Conservation (phyloP, 2,329 filamentous ascomycete genomes). For the Tolypocladium tropicale region DNA sequence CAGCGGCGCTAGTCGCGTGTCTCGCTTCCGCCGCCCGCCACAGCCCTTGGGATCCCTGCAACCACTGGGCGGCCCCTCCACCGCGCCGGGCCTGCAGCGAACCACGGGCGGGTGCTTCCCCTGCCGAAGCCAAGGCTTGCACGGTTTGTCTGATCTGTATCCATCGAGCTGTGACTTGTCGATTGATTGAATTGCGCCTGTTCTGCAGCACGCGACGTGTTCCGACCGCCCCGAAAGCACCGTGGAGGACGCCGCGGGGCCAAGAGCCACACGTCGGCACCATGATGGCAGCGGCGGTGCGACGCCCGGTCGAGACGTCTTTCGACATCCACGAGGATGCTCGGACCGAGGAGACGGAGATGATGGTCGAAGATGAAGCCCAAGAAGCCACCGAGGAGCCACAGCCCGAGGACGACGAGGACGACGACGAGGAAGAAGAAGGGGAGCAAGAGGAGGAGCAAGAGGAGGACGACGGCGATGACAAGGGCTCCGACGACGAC, state of each 20-base stretch:
- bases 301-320: slow-evolving; percentile 18
- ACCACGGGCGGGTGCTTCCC: background rate
- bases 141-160: background rate
- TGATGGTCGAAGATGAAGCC: slow-evolving; percentile 33
- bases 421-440: slow-evolving; percentile 16
- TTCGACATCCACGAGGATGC: slow-evolving; percentile 42
- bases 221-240: background rate
- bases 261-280: background rate
- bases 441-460: slow-evolving; percentile 22
- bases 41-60: slow-evolving; percentile 8
- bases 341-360: slow-evolving; percentile 38
- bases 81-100: background rate
- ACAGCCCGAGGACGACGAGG: slow-evolving; percentile 15
- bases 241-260: background rate
- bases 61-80: slow-evolving; percentile 2
- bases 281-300: background rate
- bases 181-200: background rate
- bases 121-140: background rate
- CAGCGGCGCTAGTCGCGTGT: slow-evolving; percentile 6
- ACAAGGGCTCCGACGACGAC: slow-evolving; percentile 47
- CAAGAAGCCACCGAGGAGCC: slow-evolving; percentile 13
- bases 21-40: background rate
- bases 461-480: slow-evolving; percentile 26
- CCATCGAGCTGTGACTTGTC: background rate
- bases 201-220: background rate